A percentile compares a stretch with the other conserved stretches of the same genome.
Conservation (phyloP, 1,139 yeast genomes). For the Zygosaccharomyces pseudobailii region DNA sequence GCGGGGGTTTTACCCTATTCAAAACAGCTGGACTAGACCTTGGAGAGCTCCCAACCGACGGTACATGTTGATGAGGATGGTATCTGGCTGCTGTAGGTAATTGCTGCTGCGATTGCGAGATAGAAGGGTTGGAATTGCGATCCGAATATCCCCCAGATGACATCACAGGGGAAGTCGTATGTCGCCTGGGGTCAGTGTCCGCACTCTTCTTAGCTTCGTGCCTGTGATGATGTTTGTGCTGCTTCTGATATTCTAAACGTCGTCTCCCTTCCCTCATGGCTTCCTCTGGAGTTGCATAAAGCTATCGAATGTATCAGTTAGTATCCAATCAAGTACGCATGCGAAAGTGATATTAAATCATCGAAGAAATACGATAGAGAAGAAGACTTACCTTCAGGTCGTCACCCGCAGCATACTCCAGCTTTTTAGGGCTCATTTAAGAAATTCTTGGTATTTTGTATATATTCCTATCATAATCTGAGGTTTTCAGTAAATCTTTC, state of each 20-base stretch:
- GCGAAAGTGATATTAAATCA: neutral
- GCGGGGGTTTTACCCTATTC: slow-evolving; percentile 9
- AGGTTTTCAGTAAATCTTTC: neutral
- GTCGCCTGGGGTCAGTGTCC: neutral
- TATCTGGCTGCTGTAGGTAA: neutral
- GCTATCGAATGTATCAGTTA: slow-evolving; percentile 10
- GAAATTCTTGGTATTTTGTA: neutral
- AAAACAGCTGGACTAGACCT: slow-evolving; percentile 9
- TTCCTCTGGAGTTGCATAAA: slow-evolving; percentile 36
- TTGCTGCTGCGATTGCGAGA: neutral
- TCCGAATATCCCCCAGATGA: neutral
- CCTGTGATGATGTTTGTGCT: slow-evolving; percentile 20
- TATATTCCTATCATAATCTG: neutral
- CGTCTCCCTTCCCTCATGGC: slow-evolving; percentile 31
- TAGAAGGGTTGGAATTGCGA: neutral
- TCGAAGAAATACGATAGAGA: neutral
- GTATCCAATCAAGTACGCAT: neutral
- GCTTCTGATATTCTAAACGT: slow-evolving; percentile 23
- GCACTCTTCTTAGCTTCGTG: slow-evolving; percentile 11
- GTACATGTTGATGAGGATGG: neutral
- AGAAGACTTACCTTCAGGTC: slow-evolving; percentile 26
- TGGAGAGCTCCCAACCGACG: slow-evolving; percentile 4
- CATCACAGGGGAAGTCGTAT: neutral
- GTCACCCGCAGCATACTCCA: slow-evolving; percentile 35
- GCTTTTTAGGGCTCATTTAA: slow-evolving; percentile 30